Base-by-base conservation (phyloP, 176 grass and related monocot genomes). In the Stipa capillata region DNA sequence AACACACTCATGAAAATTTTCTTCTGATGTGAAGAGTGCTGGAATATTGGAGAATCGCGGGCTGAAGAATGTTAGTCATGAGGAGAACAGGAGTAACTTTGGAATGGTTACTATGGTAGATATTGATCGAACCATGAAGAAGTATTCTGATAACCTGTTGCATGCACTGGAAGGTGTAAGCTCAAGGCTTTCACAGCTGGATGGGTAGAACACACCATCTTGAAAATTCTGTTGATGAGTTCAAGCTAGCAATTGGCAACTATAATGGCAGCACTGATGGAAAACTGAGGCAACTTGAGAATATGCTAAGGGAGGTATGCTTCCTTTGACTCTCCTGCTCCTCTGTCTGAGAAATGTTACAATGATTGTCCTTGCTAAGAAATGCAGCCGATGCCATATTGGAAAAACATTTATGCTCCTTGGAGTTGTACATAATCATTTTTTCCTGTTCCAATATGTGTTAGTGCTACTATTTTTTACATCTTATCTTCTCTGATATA, bases 91-190 rank as follows among this genome's bases (percentile, higher is more conserved):
- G 77, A 85, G 37, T 69, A 69, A 85, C 59, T 84, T 78, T n/a
- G 37, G 73, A 55, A 18, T 35, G 35, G 77, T 81, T 67, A 85
- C 86, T 14, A 80, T 95, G 13, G 65, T 76, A 75, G 90, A 99
- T 75, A 95, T 99, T 78, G 96, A 99, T 54, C 80, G 36, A n/a
- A 93, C 86, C 5, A 89, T 99, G 65, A 99, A 95, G 60, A 99
- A 93, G 60, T 91, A 95, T 71, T 77, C 75, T 72, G 96, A 99
- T 78, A 91, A 78, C 65, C 54, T 98, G 76, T 87, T 98, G 60
- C 63, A 91, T 87, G 85, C 88, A 47, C 53, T 98, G 70, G 96
- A 98, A 81, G 90, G 68, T 73, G 79, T 95, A 48, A 95, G 81
- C 70, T 91, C 88, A 77, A 92, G 84, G 74, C 81, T 98, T 65